A percentile compares a stretch with the other conserved stretches of the same genome.
Conservation (phyloP, 305 asterid genomes). For the Fraxinus latifolia region DNA sequence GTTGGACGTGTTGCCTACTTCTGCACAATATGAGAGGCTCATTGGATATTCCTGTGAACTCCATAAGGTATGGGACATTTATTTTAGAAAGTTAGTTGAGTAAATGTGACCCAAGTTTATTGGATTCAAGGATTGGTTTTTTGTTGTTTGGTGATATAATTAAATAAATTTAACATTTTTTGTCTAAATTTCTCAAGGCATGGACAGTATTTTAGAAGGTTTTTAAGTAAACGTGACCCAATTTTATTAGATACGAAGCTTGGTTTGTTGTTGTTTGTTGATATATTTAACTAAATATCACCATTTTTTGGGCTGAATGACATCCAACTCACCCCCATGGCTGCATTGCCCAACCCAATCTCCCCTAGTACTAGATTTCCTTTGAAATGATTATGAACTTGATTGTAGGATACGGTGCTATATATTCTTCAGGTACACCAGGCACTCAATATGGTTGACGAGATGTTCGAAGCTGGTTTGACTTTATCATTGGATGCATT, state of each 20-base stretch:
- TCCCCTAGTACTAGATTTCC: constrained; percentile 12
- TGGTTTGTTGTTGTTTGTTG: background rate
- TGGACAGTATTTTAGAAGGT: constrained; percentile 14
- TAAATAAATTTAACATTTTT: background rate
- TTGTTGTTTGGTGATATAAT: background rate
- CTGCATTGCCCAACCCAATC: background rate
- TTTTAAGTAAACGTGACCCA: constrained; percentile 10
- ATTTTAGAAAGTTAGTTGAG: constrained; percentile 3
- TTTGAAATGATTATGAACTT: background rate
- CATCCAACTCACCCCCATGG: background rate
- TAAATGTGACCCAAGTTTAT: constrained; percentile 10
- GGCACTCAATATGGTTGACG: constrained; percentile 65
- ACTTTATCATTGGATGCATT: constrained; percentile 44
- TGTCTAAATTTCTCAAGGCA: constrained; percentile 53
- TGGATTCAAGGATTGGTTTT: background rate
- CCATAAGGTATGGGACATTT: constrained; percentile 55
- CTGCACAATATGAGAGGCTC: constrained; percentile 59
- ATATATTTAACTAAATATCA: background rate
- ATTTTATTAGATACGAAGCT: background rate
- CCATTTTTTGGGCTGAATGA: background rate
- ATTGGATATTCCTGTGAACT: constrained; percentile 49
- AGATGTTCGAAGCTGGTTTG: constrained; percentile 50
- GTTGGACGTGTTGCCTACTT: constrained; percentile 57
- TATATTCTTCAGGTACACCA: constrained; percentile 58
- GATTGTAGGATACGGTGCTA: constrained; percentile 18